A percentile compares a stretch with the other conserved stretches of the same genome.
Evolutionary conservation across 306 rosid genomes (phyloP).

Genomic region (Lablab purpureus): DNA sequence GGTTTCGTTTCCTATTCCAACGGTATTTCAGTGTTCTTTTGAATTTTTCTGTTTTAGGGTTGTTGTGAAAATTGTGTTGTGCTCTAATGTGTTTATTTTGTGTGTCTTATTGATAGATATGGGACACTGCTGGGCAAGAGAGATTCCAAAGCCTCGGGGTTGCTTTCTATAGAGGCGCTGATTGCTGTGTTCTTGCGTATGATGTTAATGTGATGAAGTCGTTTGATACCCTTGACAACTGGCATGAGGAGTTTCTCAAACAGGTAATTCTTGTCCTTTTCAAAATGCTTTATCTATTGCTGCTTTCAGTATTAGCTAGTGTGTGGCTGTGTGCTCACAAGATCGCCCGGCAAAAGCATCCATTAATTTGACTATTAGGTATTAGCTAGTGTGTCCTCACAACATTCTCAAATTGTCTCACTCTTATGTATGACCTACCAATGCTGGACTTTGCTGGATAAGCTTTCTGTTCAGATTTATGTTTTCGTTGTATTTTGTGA

Average conservation of each 20-base stretch:
- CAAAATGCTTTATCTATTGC: conserved; percentile 3
- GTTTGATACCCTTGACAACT: conserved; percentile 88
- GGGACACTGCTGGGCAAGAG: conserved; percentile 99
- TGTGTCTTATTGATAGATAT: conserved; percentile 67
- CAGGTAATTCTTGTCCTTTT: conserved; percentile 60
- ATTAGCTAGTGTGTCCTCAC: background rate
- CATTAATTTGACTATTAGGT: background rate
- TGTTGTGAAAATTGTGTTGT: conserved; percentile 3
- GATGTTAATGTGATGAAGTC: conserved; percentile 94
- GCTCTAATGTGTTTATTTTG: background rate
- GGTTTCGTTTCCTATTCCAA: conserved; percentile 55
- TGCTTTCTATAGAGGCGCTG: conserved; percentile 92
- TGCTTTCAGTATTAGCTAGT: background rate
- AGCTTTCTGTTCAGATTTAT: conserved; percentile 36
- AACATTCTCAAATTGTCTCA: background rate
- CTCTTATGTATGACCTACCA: conserved; percentile 20
- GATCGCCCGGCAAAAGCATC: background rate
- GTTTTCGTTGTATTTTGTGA: conserved; percentile 25
- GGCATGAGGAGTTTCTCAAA: conserved; percentile 98
- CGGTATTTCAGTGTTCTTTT: conserved; percentile 45
- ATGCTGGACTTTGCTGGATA: conserved; percentile 3
- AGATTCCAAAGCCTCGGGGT: conserved; percentile 98
- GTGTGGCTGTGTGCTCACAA: background rate
- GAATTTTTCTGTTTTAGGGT: background rate
- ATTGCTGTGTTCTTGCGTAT: conserved; percentile 92